These are phyloP conservation scores for Zygotorulaspora sp. DNA, from an alignment of 805 yeast genomes.

Conservation along the genomic window DNA sequence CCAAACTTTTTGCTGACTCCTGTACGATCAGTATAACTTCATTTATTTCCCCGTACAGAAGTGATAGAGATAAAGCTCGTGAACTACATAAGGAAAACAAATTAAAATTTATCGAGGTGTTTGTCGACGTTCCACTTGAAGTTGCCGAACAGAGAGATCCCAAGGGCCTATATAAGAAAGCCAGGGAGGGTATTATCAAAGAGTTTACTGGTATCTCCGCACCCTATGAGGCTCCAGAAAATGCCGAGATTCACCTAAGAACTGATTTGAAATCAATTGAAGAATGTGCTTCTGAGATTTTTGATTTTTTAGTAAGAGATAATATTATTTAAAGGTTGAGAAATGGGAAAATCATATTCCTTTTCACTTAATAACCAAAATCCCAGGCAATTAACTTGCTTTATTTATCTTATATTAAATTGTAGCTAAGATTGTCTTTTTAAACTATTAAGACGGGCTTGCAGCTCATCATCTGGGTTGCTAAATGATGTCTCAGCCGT, in stretches of 20 bases:
- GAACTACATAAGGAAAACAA: slow-evolving; percentile 70
- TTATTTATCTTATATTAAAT: background rate
- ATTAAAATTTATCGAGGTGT: slow-evolving; percentile 85
- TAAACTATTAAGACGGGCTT: slow-evolving; percentile 80
- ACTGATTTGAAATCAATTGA: slow-evolving; percentile 71
- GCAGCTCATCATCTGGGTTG: slow-evolving; percentile 73
- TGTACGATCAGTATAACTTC: slow-evolving; percentile 83
- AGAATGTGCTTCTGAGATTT: slow-evolving; percentile 71
- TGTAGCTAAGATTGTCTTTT: slow-evolving; percentile 42
- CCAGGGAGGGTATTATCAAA: slow-evolving; percentile 88
- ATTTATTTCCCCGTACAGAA: slow-evolving; percentile 85
- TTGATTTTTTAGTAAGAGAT: slow-evolving; percentile 57
- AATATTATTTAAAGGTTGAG: slow-evolving; percentile 27
- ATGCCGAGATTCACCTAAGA: slow-evolving; percentile 76
- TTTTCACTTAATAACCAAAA: slow-evolving; percentile 1
- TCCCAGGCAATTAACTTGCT: slow-evolving; percentile 1
- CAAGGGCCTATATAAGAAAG: slow-evolving; percentile 93
- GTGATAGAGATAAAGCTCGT: slow-evolving; percentile 82
- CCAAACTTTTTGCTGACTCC: slow-evolving; percentile 92
- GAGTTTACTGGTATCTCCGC: slow-evolving; percentile 95
- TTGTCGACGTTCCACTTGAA: slow-evolving; percentile 86
- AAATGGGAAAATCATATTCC: slow-evolving; percentile 2
- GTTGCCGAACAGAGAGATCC: slow-evolving; percentile 98
- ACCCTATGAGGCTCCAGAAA: slow-evolving; percentile 89
- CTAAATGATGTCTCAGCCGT: slow-evolving; percentile 23